Base-by-base conservation (phyloP, 306 rosid species). In the Arachis hypogaea region DNA sequence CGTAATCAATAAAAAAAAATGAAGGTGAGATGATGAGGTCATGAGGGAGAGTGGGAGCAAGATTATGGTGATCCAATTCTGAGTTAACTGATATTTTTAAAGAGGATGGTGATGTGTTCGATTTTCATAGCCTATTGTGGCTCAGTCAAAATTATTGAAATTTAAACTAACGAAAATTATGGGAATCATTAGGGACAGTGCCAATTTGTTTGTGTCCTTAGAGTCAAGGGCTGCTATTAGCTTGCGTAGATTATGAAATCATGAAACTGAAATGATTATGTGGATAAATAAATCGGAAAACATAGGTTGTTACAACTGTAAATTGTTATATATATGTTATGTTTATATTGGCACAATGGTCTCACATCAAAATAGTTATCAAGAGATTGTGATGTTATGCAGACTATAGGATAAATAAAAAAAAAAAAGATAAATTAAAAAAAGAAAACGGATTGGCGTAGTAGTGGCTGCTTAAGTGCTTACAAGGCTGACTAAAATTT, bases 211-310 rank as follows among this genome's bases (percentile, higher is more conserved):
- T 14, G 50, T 46, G 56, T 33, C 56, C 66, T 36, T 52, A 42
- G 11, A 52, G 77, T 70, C 60, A 66, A 69, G 69, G 28, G 68
- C 69, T 44, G 84, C 60, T 47, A 3, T 11, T 8, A 63, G 16
- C 7, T 22, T 9, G 67, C 63, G 41, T 52, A 59, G 11, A 57
- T 63, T 9, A 40, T 51, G 28, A 47, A 3, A 9, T 9, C 4
- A 10, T 9, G 3, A 12, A n/a, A 29, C 36, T 9, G 0, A 12
- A n/a, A 29, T 43, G 62, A 36, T 36, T 65, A 40, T 29, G 50
- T 57, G 33, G 3, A 68, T 29, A 70, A 16, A 43, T 50, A 70
- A 16, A 43, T 60, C 7, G 50, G 38, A 14, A 16, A 11, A 45
- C 5, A 11, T 46, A 33, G 38, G 38, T 33, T 4, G 38, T 33